Base-by-base conservation (phyloP, 1,284 basidiomycete genomes). In the Ceratorhiza oryzae-sativae region DNA sequence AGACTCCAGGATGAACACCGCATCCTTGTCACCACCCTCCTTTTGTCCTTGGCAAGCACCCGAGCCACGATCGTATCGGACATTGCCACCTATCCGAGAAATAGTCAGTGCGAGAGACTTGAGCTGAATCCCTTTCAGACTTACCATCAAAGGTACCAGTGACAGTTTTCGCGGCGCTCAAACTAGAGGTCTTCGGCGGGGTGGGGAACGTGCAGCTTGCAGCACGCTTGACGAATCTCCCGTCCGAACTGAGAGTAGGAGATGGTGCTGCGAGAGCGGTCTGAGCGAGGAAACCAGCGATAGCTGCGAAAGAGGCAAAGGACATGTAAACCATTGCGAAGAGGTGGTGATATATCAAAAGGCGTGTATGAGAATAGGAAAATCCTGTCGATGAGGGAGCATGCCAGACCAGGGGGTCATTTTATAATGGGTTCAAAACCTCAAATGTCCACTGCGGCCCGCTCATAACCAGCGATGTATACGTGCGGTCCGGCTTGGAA, bases 111-210 rank as follows among this genome's bases (percentile, higher is more conserved):
- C 45, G 3, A 15, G 6, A 23, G 18, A 6, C 20, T 4, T 23
- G 13, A 8, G 13, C 6, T 48, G 8, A 32, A 2, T 4, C 13
- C 23, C 23, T 27, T 27, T 36, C 25, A 15, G 15, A 32, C 46
- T 51, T 36, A 67, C 62, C 62, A 32, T 67, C 62, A 30, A 67
- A 67, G 32, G 49, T 55, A 20, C 80, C 80, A 23, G 77, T 76
- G 55, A 83, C 75, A 5, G 77, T 80, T 60, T 80, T 82, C 20
- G 81, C 76, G 23, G 76, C 77, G 75, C 79, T 81, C 49, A 83
- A 75, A n/a, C 77, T 78, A 32, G 77, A 80, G 20, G 82, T 82
- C 4, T 77, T 81, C 1, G 82, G 81, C 18, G 81, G 80, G 5
- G 72, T 78, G 0, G 82, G 82, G 72, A 80, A 83, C 34, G 78